phyloP scores from a whole-genome alignment of 106 monocot genomes.

The Dendrobium nobile region DNA sequence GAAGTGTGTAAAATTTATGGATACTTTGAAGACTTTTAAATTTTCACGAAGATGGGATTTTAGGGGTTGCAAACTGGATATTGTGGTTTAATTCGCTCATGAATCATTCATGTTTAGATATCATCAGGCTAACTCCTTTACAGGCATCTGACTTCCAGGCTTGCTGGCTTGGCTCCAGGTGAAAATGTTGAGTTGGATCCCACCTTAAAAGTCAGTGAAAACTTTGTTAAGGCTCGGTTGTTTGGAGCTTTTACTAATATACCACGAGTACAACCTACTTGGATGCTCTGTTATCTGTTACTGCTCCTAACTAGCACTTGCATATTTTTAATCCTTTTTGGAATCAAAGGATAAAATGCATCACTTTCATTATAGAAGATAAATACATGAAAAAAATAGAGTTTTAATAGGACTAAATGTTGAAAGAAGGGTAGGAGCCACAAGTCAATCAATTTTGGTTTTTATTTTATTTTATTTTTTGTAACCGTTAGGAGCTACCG shows the following conservation, averaged over 20 bases:
- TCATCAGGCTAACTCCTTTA: not conserved
- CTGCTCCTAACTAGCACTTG: not conserved
- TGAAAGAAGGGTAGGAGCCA: too few species aligned
- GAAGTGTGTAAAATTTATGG: not conserved
- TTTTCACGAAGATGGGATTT: not conserved
- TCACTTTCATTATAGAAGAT: too few species aligned
- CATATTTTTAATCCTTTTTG: not conserved
- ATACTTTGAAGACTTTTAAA: not conserved
- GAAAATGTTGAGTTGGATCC: not conserved
- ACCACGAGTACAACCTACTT: not conserved
- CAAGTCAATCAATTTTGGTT: too few species aligned
- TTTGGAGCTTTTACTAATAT: not conserved
- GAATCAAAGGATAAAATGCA: slow-evolving; percentile 5
- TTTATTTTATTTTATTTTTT: too few species aligned
- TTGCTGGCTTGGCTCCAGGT: not conserved
- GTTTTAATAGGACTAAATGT: too few species aligned
- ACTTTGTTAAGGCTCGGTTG: not conserved
- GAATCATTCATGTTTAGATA: not conserved
- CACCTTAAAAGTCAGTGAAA: not conserved
- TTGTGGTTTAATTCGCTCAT: not conserved
- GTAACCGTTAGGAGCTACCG: too few species aligned
- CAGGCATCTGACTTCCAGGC: not conserved
- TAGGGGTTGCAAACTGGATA: not conserved
- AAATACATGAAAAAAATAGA: too few species aligned
- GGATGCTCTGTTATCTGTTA: not conserved